Conservation (phyloP, 257 asterid genomes). For the Striga asiatica region DNA sequence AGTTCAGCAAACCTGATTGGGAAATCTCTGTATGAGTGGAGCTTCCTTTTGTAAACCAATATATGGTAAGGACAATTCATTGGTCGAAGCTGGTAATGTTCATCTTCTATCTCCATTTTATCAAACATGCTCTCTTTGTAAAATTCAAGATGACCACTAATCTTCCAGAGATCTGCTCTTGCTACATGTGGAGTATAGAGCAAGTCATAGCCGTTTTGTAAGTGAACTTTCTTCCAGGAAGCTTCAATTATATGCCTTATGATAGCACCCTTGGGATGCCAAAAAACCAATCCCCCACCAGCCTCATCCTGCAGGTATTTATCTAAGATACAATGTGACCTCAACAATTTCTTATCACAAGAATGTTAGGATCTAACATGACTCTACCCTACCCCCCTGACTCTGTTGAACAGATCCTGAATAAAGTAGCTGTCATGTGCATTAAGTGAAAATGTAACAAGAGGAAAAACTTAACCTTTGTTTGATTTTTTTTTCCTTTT, state of each 20-base stretch:
- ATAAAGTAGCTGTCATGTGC: neutral
- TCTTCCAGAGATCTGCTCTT: constrained; percentile 90
- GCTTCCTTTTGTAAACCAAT: constrained; percentile 66
- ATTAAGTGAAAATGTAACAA: neutral
- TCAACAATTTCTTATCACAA: no score
- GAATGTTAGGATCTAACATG: no score
- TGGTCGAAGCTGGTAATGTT: constrained; percentile 94
- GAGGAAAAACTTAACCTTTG: neutral
- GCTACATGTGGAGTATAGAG: constrained; percentile 96
- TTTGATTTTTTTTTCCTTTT: neutral
- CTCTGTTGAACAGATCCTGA: neutral
- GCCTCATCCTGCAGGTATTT: constrained; percentile 75
- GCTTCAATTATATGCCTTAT: constrained; percentile 85
- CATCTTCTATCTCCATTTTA: constrained; percentile 87
- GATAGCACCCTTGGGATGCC: constrained; percentile 97
- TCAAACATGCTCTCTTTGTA: constrained; percentile 93
- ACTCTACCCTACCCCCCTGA: neutral
- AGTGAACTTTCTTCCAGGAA: constrained; percentile 77
- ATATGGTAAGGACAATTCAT: constrained; percentile 99
- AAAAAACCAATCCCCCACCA: constrained; percentile 97
- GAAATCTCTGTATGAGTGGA: constrained; percentile 79
- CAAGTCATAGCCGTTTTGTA: constrained; percentile 75
- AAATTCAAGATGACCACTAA: constrained; percentile 93
- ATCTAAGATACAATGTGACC: constrained; percentile 8
- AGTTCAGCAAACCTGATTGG: constrained; percentile 97